Evolutionary conservation across 805 yeast genomes (phyloP).

Genomic region (Pichia scutulata): DNA sequence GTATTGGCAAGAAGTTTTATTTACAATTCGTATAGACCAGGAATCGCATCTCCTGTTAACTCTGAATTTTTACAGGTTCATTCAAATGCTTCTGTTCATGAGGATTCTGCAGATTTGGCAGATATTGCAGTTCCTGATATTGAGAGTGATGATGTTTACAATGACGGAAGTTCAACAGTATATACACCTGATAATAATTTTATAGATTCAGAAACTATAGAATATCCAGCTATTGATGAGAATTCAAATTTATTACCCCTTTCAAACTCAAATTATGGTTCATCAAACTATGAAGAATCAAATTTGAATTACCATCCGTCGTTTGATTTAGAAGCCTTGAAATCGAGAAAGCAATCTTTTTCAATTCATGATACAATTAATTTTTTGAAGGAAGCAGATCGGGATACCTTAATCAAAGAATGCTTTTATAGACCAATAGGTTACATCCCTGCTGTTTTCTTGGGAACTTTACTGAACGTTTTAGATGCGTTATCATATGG

Average conservation of each 20-base stretch:
- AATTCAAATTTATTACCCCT: background rate
- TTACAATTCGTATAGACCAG: slow-evolving; percentile 28
- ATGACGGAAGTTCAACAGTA: background rate
- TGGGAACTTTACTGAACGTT: slow-evolving; percentile 80
- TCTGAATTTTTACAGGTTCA: slow-evolving; percentile 28
- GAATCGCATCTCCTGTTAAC: slow-evolving; percentile 27
- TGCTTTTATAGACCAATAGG: slow-evolving; percentile 33
- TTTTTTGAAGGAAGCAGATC: slow-evolving; percentile 14
- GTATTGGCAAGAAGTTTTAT: slow-evolving; percentile 35
- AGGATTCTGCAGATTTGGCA: slow-evolving; percentile 50
- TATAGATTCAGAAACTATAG: background rate
- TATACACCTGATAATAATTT: background rate
- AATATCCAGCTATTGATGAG: slow-evolving; percentile 1
- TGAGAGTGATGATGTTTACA: slow-evolving; percentile 4
- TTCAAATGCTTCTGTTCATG: slow-evolving; percentile 44
- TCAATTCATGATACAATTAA: background rate
- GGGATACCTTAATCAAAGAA: slow-evolving; percentile 17
- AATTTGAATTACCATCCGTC: background rate
- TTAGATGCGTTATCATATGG: slow-evolving; percentile 94
- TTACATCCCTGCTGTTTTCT: slow-evolving; percentile 70
- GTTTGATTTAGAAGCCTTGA: slow-evolving; percentile 10
- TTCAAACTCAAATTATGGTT: slow-evolving; percentile 4
- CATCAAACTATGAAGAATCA: slow-evolving; percentile 3
- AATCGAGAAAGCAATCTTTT: background rate
- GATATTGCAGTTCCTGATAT: slow-evolving; percentile 43